Evolutionary conservation across 2,329 filamentous ascomycete species (phyloP), one percentile per base, ranked within the genome.

Genomic region (Colletotrichum plurivorum): DNA sequence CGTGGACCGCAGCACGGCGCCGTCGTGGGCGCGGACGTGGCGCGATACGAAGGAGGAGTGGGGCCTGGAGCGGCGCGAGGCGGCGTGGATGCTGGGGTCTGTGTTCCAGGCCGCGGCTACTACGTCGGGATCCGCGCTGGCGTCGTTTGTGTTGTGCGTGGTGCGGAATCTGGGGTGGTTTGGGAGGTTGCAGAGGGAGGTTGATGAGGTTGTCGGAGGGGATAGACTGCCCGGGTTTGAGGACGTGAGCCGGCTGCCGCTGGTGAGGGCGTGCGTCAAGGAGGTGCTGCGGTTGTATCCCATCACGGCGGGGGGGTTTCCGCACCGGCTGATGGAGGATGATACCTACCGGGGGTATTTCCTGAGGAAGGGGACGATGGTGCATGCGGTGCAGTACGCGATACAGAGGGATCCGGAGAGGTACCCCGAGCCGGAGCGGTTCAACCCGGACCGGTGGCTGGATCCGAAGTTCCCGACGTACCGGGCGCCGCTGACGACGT

Each of bases 321-420:
- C 86, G 0, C 86, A 88, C 67, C 83, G 84, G 0, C 76, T 83
- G 7, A 84, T 84, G 59, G 79, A 83, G 53, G 85, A 87, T 62
- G 85, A 88, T 68, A 79, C 85, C 25, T 88, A 87, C 64, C 76
- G 84, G 2, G 86, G 85, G 0, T 87, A 84, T 71, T 83, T 84
- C 73, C 84, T 88, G 36, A 82, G 83, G 0, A 83, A 82, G 54
- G 85, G 85, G 3, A 82, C 85, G 1, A 84, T 84, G 0, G 82
- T 88, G 20, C 82, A 88, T 59, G 84, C 87, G 1, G 74, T 87
- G 20, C 84, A 87, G 77, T 88, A 83, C 82, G 82, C 78, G 56
- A 84, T 86, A 63, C 82, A 83, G 9, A 83, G 83, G 27, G 79
- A 86, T 66, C 79, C 83, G 16, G 63, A 71, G 1, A 75, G 74